Conservation (phyloP, 2,329 filamentous ascomycete species). For the Talaromyces sp. region DNA sequence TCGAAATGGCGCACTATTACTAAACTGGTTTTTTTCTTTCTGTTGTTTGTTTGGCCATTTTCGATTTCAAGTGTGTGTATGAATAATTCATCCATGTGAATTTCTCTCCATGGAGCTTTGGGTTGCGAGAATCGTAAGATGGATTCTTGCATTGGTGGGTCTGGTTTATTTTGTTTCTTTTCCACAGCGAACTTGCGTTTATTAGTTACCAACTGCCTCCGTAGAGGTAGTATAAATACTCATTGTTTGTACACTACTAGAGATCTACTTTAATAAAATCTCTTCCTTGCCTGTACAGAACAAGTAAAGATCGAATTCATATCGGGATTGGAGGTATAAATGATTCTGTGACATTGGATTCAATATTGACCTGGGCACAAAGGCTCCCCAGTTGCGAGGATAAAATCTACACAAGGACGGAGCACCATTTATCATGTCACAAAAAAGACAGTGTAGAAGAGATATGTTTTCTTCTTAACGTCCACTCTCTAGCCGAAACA, state of each 20-base stretch:
- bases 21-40: conserved; percentile 12
- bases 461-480: not conserved
- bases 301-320: not conserved
- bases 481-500: not conserved
- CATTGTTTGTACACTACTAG: not conserved
- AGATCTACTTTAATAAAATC: not conserved
- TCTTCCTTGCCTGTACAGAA: not conserved
- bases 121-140: not conserved
- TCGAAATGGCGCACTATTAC: conserved; percentile 98
- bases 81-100: not conserved
- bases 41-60: not conserved
- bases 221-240: not conserved
- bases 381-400: not conserved
- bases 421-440: not conserved
- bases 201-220: not conserved
- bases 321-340: not conserved
- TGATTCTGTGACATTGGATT: not conserved
- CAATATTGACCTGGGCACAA: not conserved
- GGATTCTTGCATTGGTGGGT: not conserved
- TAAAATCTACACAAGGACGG: not conserved
- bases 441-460: not conserved
- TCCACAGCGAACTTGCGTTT: not conserved
- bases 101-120: not conserved
- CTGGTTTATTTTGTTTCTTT: not conserved
- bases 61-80: not conserved